Base-by-base conservation (phyloP, 2,329 filamentous ascomycete genomes). In the Plectosphaerella plurivora region DNA sequence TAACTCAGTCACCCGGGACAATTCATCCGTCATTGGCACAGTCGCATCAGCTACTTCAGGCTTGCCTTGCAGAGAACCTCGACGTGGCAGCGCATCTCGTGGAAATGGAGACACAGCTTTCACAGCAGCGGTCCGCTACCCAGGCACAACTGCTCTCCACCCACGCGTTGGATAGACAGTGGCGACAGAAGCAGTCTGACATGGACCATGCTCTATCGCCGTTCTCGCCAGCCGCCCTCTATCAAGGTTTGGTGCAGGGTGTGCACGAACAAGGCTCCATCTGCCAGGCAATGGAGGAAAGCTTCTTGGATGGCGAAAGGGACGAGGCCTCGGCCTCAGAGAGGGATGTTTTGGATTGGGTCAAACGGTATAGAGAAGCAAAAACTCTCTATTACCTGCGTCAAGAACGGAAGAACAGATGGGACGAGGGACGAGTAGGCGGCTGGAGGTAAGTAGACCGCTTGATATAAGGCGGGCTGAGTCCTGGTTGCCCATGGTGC, bases 401-500 rank as follows among this genome's bases (percentile, higher is more conserved):
- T 53, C 84, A 87, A 64, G 94, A 97, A 74, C 82, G 90, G 59
- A 96, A 92, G 69, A 88, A 91, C 63, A 81, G 94, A 61, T 97
- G 94, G 94, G 94, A 97, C 67, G 93, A 97, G 71, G 91, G 93
- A 22, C 79, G 93, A 59, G 93, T 97, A 35, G 93, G 93, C 11
- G 94, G 94, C 1, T 97, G 94, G 94, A 82, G 93, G 63, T 93
- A 74, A 83, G 36, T 9, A 12, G 12, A 45, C 39, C 20, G 14
- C 28, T 33, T 33, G 4, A 33, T 33, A 33, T 3, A 12, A 33
- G 28, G 28, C 28, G 22, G 22, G 22, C 22, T 22, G 3, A 22
- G 22, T 3, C 5, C 3, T 22, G 22, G 22, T 22, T 22, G 22
- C 22, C 22, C 22, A 22, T 5, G 22, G 22, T 22, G 22, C 5